phyloP scores from a whole-genome alignment of 768 basidiomycete species.

The Boletus speciosus region DNA sequence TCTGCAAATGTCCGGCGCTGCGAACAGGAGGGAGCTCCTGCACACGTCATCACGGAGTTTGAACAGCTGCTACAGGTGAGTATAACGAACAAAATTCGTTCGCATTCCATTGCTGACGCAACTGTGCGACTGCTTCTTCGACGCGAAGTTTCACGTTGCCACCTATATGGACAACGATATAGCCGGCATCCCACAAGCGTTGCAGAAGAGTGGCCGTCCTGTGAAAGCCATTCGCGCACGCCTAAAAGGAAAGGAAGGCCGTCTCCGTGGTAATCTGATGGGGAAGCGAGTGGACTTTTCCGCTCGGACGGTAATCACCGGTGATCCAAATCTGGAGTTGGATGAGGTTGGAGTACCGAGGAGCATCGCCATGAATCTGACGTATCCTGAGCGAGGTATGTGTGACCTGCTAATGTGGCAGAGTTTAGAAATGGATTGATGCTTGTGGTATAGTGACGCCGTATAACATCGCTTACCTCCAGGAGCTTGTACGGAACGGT shows the following conservation, averaged over 20 bases:
- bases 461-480: constrained; percentile 92
- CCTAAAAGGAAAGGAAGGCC: constrained; percentile 98
- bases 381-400: constrained; percentile 92
- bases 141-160: constrained; percentile 86
- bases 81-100: neutral
- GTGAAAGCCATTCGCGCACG: constrained; percentile 98
- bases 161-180: constrained; percentile 99
- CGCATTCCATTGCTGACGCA: neutral
- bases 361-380: constrained; percentile 96
- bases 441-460: constrained; percentile 69
- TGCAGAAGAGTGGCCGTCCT: constrained; percentile 96
- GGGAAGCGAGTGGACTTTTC: constrained; percentile 99
- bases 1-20: constrained; percentile 88
- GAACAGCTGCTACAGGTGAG: constrained; percentile 91
- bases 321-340: constrained; percentile 93
- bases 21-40: constrained; percentile 95
- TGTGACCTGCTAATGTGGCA: neutral
- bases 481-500: constrained; percentile 92
- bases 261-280: constrained; percentile 97
- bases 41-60: constrained; percentile 92
- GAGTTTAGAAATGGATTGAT: constrained; percentile 3
- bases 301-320: constrained; percentile 97
- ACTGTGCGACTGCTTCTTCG: neutral
- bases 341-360: constrained; percentile 96
- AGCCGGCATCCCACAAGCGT: constrained; percentile 93